Evolutionary conservation across 1,139 yeast genomes (phyloP), one percentile per base, ranked within the genome.

Genomic region (Kodamaea sp.): DNA sequence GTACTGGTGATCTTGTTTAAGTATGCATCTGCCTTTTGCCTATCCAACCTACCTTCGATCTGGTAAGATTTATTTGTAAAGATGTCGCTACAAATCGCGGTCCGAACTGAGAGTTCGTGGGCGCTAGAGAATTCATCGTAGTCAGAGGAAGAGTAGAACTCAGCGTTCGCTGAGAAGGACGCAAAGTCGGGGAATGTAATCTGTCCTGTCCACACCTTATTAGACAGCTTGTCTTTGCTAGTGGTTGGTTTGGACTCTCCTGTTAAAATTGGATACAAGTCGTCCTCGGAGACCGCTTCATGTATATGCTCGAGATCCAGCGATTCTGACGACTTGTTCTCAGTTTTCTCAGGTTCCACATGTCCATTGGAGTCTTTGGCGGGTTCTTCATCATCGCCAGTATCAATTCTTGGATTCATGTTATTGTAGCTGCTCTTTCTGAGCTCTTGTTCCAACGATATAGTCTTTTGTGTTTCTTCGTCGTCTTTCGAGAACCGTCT

Each of bases 11-110:
- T 73, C 44, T 71, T 70, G 28, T 58, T 50, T 37, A 86, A 61
- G 51, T 86, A 86, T 6, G 63, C 62, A 35, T 75, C 79, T 1
- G 89, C 92, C 30, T 61, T 66, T 3, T 46, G 37, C 7, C 68
- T 57, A 49, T 76, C 80, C 31, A 85, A 63, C 35, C 87, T 66
- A 2, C 95, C 95, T 43, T 80, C 83, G 28, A 84, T 64, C 24
- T 64, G 66, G 38, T 82, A 63, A 3, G 63, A 59, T 8, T 52
- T 43, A 11, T 51, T 50, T 13, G 42, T 46, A 41, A 62, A 54
- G 26, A 65, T 57, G 32, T 61, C 70, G 32, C 54, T 57, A 38
- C 60, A 51, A 15, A 54, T 59, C 28, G 57, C 63, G 47, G 55
- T 59, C 36, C 43, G 64, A 43, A 42, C 46, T 54, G 48, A 46